Evolutionary conservation across 306 rosid species (phyloP).

Genomic region (Cercis canadensis): DNA sequence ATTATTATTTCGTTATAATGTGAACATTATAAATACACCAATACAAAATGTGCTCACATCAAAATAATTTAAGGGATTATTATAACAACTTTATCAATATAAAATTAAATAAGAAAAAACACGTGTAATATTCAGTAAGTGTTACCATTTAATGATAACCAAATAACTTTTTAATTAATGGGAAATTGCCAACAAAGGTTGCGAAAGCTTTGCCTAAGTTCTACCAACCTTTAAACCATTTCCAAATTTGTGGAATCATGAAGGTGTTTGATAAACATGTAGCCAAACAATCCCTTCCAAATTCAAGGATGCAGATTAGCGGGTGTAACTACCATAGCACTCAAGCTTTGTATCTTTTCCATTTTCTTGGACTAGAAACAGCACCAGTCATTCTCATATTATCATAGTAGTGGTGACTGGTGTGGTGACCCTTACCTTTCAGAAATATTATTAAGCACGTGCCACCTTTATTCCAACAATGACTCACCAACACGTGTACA

Average conservation of each 20-base stretch:
- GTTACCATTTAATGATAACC: too few relatives aligned
- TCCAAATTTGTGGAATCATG: slow-evolving; percentile 1
- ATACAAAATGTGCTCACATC: too few relatives aligned
- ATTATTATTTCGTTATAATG: too few relatives aligned
- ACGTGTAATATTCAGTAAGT: too few relatives aligned
- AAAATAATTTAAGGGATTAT: too few relatives aligned
- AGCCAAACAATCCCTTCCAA: slow-evolving; percentile 7
- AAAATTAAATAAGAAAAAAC: too few relatives aligned
- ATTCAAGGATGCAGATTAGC: slow-evolving; percentile 21
- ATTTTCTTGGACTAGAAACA: neutral
- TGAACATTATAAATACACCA: too few relatives aligned
- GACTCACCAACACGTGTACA: slow-evolving; percentile 2
- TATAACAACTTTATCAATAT: too few relatives aligned
- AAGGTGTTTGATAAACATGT: neutral
- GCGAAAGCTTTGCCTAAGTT: neutral
- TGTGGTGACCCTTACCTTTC: too few relatives aligned
- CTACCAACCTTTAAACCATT: neutral
- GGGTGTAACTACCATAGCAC: slow-evolving; percentile 31
- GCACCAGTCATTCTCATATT: slow-evolving; percentile 1
- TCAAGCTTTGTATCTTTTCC: neutral
- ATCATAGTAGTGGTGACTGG: too few relatives aligned
- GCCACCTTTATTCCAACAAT: neutral
- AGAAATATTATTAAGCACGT: neutral
- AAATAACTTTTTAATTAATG: too few relatives aligned
- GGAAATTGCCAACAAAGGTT: too few relatives aligned